These are phyloP conservation scores for Termitomyces sp. DNA, from an alignment of 768 basidiomycete genomes.

Conservation along the genomic window DNA sequence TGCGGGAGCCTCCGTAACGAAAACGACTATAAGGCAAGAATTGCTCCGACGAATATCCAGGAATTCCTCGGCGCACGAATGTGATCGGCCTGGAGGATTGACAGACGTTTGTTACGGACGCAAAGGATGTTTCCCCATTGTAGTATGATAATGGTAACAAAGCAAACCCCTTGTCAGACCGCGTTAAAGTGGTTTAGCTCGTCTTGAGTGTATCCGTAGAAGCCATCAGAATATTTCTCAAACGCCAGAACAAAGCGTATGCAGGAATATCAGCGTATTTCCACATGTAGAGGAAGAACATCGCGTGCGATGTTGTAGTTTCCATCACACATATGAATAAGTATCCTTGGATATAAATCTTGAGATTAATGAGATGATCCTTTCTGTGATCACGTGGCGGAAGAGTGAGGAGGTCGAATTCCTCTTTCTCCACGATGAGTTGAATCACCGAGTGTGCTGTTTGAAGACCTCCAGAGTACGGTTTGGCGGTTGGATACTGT, in stretches of 20 bases:
- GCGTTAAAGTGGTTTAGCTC: neutral
- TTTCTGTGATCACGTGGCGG: neutral
- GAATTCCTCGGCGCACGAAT: neutral
- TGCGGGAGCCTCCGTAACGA: neutral
- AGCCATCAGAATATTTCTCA: neutral
- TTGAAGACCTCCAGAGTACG: too few species aligned
- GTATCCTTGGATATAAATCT: neutral
- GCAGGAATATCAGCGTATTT: neutral
- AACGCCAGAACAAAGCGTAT: neutral
- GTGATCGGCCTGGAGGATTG: neutral
- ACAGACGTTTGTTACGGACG: neutral
- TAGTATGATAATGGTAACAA: neutral
- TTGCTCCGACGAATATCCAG: neutral
- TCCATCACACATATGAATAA: neutral
- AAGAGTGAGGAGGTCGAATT: neutral
- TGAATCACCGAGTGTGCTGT: too few species aligned
- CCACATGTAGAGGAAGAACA: constrained; percentile 2
- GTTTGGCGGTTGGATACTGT: too few species aligned
- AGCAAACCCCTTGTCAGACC: neutral
- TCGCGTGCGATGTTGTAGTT: neutral
- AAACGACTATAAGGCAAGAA: neutral
- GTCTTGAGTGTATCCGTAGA: neutral
- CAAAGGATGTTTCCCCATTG: neutral
- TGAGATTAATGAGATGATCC: neutral
- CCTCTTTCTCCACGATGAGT: neutral